Base-by-base conservation (phyloP, 2,329 filamentous ascomycete genomes). In the Tympanopsis confertula region DNA sequence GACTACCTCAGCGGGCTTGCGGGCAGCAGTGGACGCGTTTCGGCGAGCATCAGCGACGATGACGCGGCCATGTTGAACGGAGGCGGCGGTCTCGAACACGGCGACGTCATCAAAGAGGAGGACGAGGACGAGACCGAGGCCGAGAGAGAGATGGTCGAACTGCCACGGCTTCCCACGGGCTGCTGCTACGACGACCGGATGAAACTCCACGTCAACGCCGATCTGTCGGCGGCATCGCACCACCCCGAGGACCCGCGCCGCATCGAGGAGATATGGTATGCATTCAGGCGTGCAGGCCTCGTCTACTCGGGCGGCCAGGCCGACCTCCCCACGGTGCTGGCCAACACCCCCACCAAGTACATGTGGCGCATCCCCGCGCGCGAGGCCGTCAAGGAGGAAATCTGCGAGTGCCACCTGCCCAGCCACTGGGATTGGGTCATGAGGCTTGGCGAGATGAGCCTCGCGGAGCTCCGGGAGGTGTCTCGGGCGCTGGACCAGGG, bases 211-310 rank as follows among this genome's bases (percentile, higher is more conserved):
- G 84, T 87, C 39, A 94, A 95, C 53, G 78, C 85, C 13, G 79
- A 86, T 54, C 81, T 77, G 51, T 75, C 72, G 14, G 69, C 71
- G 1, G 73, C 78, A 35, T 82, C 89, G 17, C 81, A 93, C 37
- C 91, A 98, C 51, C 91, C 91, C 0, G 91, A 98, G 57, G 91
- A 98, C 50, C 91, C 91, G 1, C 71, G 86, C 19, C 78, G 91
- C 13, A 95, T 98, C 42, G 85, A 88, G 49, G 82, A 85, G 50
- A 98, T 98, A 47, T 94, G 91, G 69, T 82, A 85, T 48, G 85
- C 85, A 28, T 82, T 98, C 48, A 86, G 83, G 53, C 72, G 80
- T 47, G 82, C 81, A 28, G 88, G 86, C 0, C 69, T 96, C 2
- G 76, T 94, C 5, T 87, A 68, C 44, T 66, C 60, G 3, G 76